Percentiles rank a stretch among this genome's conserved stretches.
These are phyloP conservation scores for Penicillium brasilianum DNA, from an alignment of 2,329 filamentous ascomycete species.

Conservation along the genomic window DNA sequence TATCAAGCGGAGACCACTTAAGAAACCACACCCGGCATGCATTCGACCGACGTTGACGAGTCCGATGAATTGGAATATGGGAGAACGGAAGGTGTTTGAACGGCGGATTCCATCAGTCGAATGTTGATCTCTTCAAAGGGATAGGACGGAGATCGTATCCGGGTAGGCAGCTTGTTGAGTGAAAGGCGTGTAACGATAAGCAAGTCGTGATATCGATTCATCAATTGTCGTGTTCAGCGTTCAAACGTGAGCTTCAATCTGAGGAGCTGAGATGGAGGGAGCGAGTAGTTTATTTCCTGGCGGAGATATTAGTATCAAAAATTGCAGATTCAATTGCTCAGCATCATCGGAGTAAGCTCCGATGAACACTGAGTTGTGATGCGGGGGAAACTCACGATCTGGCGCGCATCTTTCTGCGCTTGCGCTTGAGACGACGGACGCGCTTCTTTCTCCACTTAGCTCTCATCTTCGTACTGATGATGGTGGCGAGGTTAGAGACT, in stretches of 20 bases:
- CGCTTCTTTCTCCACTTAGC: conserved; percentile 99
- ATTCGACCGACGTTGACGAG: conserved; percentile 39
- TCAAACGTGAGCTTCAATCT: conserved; percentile 44
- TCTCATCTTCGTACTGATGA: conserved; percentile 66
- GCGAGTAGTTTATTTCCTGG: conserved; percentile 71
- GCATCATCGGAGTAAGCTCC: conserved; percentile 5
- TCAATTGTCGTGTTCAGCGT: conserved; percentile 47
- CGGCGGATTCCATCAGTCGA: conserved; percentile 35
- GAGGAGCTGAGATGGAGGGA: conserved; percentile 59
- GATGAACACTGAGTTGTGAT: not conserved
- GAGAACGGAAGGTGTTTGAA: conserved; percentile 32
- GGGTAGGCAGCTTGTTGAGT: conserved; percentile 30
- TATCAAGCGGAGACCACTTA: conserved; percentile 14
- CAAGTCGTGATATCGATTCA: conserved; percentile 40
- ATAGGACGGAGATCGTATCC: conserved; percentile 25
- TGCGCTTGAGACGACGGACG: conserved; percentile 97
- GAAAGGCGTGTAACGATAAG: conserved; percentile 36
- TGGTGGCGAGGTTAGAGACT: conserved; percentile 26
- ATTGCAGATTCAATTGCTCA: not conserved
- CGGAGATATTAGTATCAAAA: conserved; percentile 39
- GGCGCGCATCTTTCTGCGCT: conserved; percentile 99
- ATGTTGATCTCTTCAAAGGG: conserved; percentile 25
- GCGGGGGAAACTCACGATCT: conserved; percentile 73
- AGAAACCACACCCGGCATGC: conserved; percentile 32
- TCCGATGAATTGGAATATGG: conserved; percentile 34